These are phyloP conservation scores for Pythium periplocum DNA, from an alignment of 352 stramenopile genomes.

Conservation along the genomic window DNA sequence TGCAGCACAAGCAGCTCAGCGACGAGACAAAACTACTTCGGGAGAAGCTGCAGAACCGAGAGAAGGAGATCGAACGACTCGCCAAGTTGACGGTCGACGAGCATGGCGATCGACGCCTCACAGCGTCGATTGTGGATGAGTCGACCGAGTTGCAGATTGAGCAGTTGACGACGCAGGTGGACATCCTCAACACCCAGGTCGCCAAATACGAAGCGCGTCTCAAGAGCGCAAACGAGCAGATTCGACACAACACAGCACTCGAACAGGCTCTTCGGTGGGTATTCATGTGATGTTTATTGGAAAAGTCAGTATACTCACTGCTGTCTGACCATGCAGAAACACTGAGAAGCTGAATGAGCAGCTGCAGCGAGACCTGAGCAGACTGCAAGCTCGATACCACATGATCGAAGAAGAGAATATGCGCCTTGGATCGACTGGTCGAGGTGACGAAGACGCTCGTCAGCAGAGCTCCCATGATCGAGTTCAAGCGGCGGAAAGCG, in stretches of 20 bases:
- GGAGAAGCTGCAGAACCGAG: slow-evolving; percentile 51
- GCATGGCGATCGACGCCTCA: neutral
- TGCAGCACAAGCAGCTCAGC: slow-evolving; percentile 40
- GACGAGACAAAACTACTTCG: slow-evolving; percentile 32
- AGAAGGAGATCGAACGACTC: slow-evolving; percentile 65
- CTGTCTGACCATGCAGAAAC: slow-evolving; percentile 18
- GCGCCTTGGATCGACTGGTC: slow-evolving; percentile 15
- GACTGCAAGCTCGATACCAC: slow-evolving; percentile 39
- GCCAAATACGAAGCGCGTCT: slow-evolving; percentile 76
- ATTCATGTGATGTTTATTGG: too few relatives aligned
- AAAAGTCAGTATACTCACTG: too few relatives aligned
- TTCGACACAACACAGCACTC: slow-evolving; percentile 30
- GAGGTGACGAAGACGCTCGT: neutral
- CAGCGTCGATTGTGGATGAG: slow-evolving; percentile 18
- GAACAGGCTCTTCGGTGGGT: slow-evolving; percentile 35
- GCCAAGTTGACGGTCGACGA: slow-evolving; percentile 36
- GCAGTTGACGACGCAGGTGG: slow-evolving; percentile 61
- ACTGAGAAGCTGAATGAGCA: slow-evolving; percentile 43
- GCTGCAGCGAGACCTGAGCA: slow-evolving; percentile 40
- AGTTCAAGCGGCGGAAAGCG: neutral
- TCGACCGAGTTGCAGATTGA: slow-evolving; percentile 57
- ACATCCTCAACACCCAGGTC: slow-evolving; percentile 76
- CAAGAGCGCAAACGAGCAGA: slow-evolving; percentile 51
- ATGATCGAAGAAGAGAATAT: slow-evolving; percentile 43
- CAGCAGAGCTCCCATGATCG: slow-evolving; percentile 3